A percentile compares a stretch with the other conserved stretches of the same genome.
These are phyloP conservation scores for Pleoardoris graminearum DNA, from an alignment of 2,329 filamentous ascomycete genomes.

Conservation along the genomic window DNA sequence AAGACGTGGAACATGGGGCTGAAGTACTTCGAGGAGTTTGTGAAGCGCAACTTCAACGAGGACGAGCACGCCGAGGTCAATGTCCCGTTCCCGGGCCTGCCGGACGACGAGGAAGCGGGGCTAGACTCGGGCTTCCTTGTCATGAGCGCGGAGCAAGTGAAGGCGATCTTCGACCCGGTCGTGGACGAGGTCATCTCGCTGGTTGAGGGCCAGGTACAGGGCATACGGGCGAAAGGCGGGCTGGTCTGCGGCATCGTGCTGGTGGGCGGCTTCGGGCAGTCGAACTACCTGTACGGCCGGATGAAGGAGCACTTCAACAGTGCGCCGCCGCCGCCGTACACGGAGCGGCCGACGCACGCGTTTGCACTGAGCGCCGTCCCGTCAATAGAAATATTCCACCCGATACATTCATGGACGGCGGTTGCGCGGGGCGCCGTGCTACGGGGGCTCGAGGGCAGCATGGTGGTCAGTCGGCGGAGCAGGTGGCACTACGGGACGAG, in stretches of 20 bases:
- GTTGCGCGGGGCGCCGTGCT: slow-evolving; percentile 78
- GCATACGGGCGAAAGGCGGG: slow-evolving; percentile 45
- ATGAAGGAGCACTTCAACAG: slow-evolving; percentile 70
- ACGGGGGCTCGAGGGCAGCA: slow-evolving; percentile 74
- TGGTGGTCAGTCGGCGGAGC: slow-evolving; percentile 74
- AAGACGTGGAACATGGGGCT: slow-evolving; percentile 76
- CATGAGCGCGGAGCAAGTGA: slow-evolving; percentile 70
- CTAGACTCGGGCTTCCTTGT: slow-evolving; percentile 77
- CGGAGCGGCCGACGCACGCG: slow-evolving; percentile 70
- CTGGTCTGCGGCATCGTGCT: slow-evolving; percentile 69
- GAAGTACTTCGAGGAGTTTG: slow-evolving; percentile 80
- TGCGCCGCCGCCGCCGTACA: slow-evolving; percentile 60
- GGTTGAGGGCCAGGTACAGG: slow-evolving; percentile 50
- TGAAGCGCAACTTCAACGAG: slow-evolving; percentile 81
- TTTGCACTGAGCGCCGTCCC: slow-evolving; percentile 55
- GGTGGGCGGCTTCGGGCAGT: slow-evolving; percentile 81
- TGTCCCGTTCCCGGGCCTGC: slow-evolving; percentile 74
- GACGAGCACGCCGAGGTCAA: slow-evolving; percentile 78
- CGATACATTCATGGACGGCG: slow-evolving; percentile 79
- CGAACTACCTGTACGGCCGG: slow-evolving; percentile 70
- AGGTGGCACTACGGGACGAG: slow-evolving; percentile 79
- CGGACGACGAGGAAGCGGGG: slow-evolving; percentile 74
- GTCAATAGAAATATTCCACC: slow-evolving; percentile 78
- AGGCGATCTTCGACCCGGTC: slow-evolving; percentile 75
- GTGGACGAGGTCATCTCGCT: slow-evolving; percentile 58